Evolutionary conservation across 768 basidiomycete genomes (phyloP).

Genomic region (Leccinum barrowsii): DNA sequence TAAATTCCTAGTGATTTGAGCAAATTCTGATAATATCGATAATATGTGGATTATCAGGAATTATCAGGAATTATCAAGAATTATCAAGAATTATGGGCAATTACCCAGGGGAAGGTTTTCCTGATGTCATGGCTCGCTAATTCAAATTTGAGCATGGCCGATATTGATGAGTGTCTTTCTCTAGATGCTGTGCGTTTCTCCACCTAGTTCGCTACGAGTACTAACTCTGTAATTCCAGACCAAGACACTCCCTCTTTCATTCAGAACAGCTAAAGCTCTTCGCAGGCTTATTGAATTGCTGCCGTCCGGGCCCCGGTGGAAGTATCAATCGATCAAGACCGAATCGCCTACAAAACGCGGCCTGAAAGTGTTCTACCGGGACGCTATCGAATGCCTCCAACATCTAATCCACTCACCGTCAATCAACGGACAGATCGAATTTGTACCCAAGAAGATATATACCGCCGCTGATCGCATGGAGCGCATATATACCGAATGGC

Average conservation of each 20-base stretch:
- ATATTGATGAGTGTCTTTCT: not conserved
- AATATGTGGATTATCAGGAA: too few relatives aligned
- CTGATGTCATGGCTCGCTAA: not conserved
- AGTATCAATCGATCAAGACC: not conserved
- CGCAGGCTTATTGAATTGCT: not conserved
- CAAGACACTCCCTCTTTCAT: not conserved
- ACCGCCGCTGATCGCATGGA: not conserved
- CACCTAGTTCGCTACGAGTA: not conserved
- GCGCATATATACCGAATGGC: not conserved
- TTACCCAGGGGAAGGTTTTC: too few relatives aligned
- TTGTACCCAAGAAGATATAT: not conserved
- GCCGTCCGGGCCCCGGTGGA: not conserved
- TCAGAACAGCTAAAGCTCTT: not conserved
- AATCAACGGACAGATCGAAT: not conserved
- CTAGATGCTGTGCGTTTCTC: not conserved
- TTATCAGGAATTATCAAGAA: too few relatives aligned
- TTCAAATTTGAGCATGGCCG: not conserved
- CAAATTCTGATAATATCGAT: too few relatives aligned
- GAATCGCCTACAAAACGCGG: not conserved
- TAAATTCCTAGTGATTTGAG: too few relatives aligned
- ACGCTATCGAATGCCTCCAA: not conserved
- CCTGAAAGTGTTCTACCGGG: not conserved
- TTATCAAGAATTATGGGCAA: too few relatives aligned
- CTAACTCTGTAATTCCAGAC: not conserved
- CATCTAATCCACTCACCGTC: not conserved